Evolutionary conservation across 2,329 filamentous ascomycete genomes (phyloP).

Genomic region (Fusarium mangiferae): DNA sequence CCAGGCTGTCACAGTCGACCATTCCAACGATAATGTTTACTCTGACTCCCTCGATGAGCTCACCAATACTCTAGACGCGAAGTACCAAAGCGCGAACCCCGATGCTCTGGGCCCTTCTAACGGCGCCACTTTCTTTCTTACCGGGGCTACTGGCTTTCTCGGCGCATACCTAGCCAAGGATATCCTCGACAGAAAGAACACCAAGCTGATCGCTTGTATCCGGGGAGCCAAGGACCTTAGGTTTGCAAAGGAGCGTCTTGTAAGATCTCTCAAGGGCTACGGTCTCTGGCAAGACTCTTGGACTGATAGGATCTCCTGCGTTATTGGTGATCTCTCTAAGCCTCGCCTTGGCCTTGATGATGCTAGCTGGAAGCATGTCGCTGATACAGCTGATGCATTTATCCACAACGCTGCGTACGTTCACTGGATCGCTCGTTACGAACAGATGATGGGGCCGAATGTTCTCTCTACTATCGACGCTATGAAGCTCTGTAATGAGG

Average conservation of each 20-base stretch:
- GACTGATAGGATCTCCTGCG: constrained; percentile 60
- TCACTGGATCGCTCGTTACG: background rate
- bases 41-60: constrained; percentile 60
- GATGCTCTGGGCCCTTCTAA: constrained; percentile 25
- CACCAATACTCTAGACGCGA: constrained; percentile 58
- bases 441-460: background rate
- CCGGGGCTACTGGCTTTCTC: constrained; percentile 82
- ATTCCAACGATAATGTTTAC: background rate
- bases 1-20: background rate
- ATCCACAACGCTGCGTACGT: background rate
- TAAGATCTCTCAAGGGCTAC: constrained; percentile 77
- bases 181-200: constrained; percentile 60
- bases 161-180: constrained; percentile 84
- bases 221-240: constrained; percentile 67
- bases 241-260: constrained; percentile 65
- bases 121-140: constrained; percentile 68
- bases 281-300: constrained; percentile 81
- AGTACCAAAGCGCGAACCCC: constrained; percentile 52
- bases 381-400: background rate
- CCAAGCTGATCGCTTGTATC: constrained; percentile 75
- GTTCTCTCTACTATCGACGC: constrained; percentile 1
- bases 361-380: background rate
- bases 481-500: background rate
- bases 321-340: constrained; percentile 74
- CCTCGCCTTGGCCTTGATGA: background rate